phyloP scores from a whole-genome alignment of 1,139 yeast genomes.

The Saccharomyces hybrid region DNA sequence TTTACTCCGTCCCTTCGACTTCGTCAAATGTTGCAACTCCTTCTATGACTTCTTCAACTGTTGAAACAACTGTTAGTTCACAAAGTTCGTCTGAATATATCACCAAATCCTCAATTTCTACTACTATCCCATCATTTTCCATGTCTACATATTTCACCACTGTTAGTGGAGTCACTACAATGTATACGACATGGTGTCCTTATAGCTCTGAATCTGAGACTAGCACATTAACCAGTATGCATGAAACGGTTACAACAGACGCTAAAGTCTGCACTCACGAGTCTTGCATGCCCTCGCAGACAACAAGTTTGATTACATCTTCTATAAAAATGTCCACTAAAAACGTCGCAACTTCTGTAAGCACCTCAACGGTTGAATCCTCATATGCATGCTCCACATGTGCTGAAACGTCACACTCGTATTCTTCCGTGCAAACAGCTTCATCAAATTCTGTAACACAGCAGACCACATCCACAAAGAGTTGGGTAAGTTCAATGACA shows the following conservation, averaged over 20 bases:
- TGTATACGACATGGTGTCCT: conserved; percentile 6
- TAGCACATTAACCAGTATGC: background rate
- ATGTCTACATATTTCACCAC: conserved; percentile 3
- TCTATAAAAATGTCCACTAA: background rate
- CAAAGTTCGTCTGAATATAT: background rate
- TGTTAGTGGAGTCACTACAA: conserved; percentile 1
- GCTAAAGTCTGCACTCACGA: background rate
- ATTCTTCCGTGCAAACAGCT: background rate
- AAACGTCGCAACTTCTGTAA: background rate
- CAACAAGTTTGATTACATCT: background rate
- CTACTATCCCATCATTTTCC: background rate
- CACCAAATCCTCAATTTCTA: background rate
- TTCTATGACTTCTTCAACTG: background rate
- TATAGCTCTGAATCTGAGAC: background rate
- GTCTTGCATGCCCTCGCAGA: background rate
- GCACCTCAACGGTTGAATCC: background rate
- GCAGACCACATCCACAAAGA: background rate
- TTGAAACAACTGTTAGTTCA: background rate
- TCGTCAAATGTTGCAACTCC: background rate
- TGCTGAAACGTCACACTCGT: background rate
- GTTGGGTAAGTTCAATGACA: background rate
- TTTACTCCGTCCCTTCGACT: background rate
- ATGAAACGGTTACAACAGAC: background rate
- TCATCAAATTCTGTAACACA: background rate
- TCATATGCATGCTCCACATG: background rate